Conservation (phyloP, 306 rosid species). For the Medicago lupulina region DNA sequence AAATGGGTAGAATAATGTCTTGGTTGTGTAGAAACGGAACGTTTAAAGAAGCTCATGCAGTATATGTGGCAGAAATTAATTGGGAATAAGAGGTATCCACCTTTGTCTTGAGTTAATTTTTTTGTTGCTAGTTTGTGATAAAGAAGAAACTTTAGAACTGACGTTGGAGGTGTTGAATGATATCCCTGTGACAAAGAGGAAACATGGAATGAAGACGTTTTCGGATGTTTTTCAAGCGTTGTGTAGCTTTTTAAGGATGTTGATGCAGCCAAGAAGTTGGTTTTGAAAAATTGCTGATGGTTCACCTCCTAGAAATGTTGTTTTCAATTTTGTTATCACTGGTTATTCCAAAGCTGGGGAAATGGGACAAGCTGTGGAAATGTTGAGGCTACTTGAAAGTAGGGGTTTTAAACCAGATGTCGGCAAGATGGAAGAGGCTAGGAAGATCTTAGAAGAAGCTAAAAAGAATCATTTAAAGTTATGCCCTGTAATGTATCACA, state of each 20-base stretch:
- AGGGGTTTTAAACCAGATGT: slow-evolving; percentile 90
- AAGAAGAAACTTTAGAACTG: slow-evolving; percentile 58
- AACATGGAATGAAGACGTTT: slow-evolving; percentile 63
- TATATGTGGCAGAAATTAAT: slow-evolving; percentile 55
- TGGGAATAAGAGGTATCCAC: slow-evolving; percentile 51
- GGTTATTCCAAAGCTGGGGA: slow-evolving; percentile 69
- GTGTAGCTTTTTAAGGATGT: slow-evolving; percentile 68
- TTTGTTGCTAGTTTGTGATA: slow-evolving; percentile 55
- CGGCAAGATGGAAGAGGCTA: slow-evolving; percentile 85
- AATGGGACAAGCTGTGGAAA: slow-evolving; percentile 63
- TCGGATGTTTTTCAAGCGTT: slow-evolving; percentile 60
- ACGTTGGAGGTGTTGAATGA: slow-evolving; percentile 65
- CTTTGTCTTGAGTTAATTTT: slow-evolving; percentile 45
- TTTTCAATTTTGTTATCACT: slow-evolving; percentile 69
- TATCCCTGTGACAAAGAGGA: slow-evolving; percentile 49
- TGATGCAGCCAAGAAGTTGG: slow-evolving; percentile 61
- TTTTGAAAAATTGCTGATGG: slow-evolving; percentile 64
- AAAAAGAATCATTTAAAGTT: slow-evolving; percentile 69
- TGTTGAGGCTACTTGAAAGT: slow-evolving; percentile 66
- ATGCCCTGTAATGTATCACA: slow-evolving; percentile 69
- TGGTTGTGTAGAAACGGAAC: slow-evolving; percentile 71
- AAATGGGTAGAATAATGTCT: slow-evolving; percentile 63
- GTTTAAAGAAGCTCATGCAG: slow-evolving; percentile 58
- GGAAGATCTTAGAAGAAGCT: slow-evolving; percentile 63
- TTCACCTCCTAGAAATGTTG: slow-evolving; percentile 83